phyloP scores from a whole-genome alignment of 2,329 filamentous ascomycete genomes.

The Penicillium brasilianum region DNA sequence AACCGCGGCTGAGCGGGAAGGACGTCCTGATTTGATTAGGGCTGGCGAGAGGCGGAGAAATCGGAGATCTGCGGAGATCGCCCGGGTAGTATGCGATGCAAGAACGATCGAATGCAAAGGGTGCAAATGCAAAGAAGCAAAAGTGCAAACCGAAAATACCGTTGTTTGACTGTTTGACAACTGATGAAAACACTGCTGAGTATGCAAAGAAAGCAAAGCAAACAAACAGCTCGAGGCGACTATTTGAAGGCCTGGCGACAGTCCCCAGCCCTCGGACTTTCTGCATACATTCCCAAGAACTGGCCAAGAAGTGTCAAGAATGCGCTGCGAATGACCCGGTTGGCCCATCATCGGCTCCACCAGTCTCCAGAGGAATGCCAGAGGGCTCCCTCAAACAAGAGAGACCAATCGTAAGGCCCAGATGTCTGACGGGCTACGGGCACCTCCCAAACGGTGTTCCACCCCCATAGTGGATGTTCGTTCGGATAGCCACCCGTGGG shows the following conservation, averaged over 20 bases:
- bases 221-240: slow-evolving; percentile 46
- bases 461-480: slow-evolving; percentile 27
- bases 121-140: slow-evolving; percentile 23
- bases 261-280: slow-evolving; percentile 46
- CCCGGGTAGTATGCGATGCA: background rate
- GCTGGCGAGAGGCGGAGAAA: slow-evolving; percentile 27
- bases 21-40: slow-evolving; percentile 22
- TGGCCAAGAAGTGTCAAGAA: slow-evolving; percentile 43
- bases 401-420: slow-evolving; percentile 32
- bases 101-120: slow-evolving; percentile 17
- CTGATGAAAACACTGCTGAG: slow-evolving; percentile 47
- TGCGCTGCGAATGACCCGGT: slow-evolving; percentile 34
- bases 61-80: slow-evolving; percentile 24
- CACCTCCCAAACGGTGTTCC: slow-evolving; percentile 30
- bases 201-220: slow-evolving; percentile 51
- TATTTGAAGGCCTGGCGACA: slow-evolving; percentile 45
- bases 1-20: slow-evolving; percentile 6
- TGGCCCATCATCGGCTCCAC: slow-evolving; percentile 30
- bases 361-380: slow-evolving; percentile 30
- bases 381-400: slow-evolving; percentile 20
- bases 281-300: slow-evolving; percentile 40
- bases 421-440: slow-evolving; percentile 30
- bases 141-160: slow-evolving; percentile 15
- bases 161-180: slow-evolving; percentile 45
- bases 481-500: slow-evolving; percentile 39